Evolutionary conservation across 345 rosid genomes (phyloP), one percentile per base, ranked within the genome.

Genomic region (Capsella bursapastoris): DNA sequence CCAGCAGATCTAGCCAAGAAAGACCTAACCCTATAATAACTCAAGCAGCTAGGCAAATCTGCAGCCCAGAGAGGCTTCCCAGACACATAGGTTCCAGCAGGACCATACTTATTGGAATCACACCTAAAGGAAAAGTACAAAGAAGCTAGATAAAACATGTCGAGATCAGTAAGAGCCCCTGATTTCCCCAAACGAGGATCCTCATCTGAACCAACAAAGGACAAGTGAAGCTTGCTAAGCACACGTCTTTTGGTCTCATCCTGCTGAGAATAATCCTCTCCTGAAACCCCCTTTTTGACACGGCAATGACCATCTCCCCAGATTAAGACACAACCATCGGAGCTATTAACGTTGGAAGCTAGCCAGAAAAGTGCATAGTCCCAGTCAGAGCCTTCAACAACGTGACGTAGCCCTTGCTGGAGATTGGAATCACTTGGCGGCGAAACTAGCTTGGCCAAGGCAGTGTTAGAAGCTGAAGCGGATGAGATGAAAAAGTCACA

Each of bases 231-330:
- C 84, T 89, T 87, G 68, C 78, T 81, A 58, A 95, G 90, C 72
- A 92, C 92, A 57, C 41, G 81, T 84, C 80, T 84, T 73, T 83
- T 91, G 76, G 82, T 69, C 79, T 85, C 92, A 11, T 84, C 80
- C 37, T 76, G 86, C 84, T 86, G 82, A 3, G 86, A 73, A 64
- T 47, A 75, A 18, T 66, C 82, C 40, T 75, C 90, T 43, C 81
- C 84, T 7, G 65, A 72, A 31, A 66, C 77, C 5, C 82, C 81
- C 41, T 48, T 73, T 11, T 55, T 40, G 78, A 29, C 67, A 74
- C 80, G 81, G 70, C 84, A 90, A 78, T 83, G 83, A 13, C 99
- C 98, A 77, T 91, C 97, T 25, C 96, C 96, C 96, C 96, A 94
- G 31, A 80, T 71, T 86, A 94, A 82, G 74, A 86, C 68, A 18